A percentile compares a stretch with the other conserved stretches of the same genome.
phyloP scores from a whole-genome alignment of 768 basidiomycete species.

The Melanogaster broomeanus region DNA sequence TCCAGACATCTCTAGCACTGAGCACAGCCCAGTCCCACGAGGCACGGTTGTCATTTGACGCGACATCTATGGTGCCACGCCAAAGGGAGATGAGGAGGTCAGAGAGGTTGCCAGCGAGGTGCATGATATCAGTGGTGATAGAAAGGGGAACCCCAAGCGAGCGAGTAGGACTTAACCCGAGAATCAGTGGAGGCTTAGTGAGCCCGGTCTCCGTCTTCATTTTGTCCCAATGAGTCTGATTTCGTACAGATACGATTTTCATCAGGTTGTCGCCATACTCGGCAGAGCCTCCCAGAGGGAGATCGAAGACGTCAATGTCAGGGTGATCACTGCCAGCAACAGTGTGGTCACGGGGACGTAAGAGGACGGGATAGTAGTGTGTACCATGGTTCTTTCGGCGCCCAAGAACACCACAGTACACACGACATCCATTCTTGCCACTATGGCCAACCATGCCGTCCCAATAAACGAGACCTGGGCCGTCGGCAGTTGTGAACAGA shows the following conservation, averaged over 20 bases:
- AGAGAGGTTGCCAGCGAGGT: constrained; percentile 30
- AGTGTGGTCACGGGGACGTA: constrained; percentile 27
- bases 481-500: constrained; percentile 24
- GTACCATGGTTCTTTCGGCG: constrained; percentile 24
- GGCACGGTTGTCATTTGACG: constrained; percentile 12
- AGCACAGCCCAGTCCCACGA: constrained; percentile 36
- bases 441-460: constrained; percentile 36
- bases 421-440: constrained; percentile 36
- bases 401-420: constrained; percentile 31
- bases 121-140: constrained; percentile 44
- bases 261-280: constrained; percentile 2
- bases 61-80: constrained; percentile 19
- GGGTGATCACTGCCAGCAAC: constrained; percentile 29
- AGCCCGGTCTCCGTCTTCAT: constrained; percentile 34
- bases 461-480: constrained; percentile 22
- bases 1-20: constrained; percentile 15
- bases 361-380: constrained; percentile 34
- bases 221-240: constrained; percentile 22
- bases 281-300: background rate
- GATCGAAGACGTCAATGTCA: constrained; percentile 27
- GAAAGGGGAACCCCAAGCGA: constrained; percentile 31
- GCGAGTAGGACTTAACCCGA: constrained; percentile 23
- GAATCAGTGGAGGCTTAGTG: constrained; percentile 36
- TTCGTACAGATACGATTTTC: background rate
- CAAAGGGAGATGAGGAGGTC: constrained; percentile 24